Evolutionary conservation across 2,329 filamentous ascomycete genomes (phyloP).

Genomic region (Aschersonia sp.): DNA sequence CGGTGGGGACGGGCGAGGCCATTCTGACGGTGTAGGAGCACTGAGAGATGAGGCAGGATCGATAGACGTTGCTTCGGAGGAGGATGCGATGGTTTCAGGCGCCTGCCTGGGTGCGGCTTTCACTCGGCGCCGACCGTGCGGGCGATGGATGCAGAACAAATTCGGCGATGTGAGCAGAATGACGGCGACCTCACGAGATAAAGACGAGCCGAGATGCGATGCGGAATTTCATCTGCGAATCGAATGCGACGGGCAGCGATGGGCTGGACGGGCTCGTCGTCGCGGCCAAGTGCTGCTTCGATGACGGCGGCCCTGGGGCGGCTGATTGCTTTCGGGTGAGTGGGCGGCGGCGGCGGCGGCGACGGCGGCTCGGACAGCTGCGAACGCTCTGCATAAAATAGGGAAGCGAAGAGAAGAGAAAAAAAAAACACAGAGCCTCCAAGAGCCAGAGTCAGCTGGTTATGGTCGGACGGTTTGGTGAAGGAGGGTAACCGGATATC

Average conservation of each 20-base stretch:
- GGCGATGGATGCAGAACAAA: not conserved
- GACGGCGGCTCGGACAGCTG: no score
- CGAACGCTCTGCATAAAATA: no score
- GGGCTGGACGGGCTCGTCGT: not conserved
- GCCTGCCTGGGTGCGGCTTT: not conserved
- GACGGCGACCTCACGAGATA: not conserved
- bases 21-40: conserved; percentile 10
- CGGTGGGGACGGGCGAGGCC: conserved; percentile 20
- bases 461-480: no score
- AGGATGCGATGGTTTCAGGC: not conserved
- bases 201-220: not conserved
- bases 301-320: no score
- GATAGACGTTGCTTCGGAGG: not conserved
- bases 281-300: no score
- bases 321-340: no score
- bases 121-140: not conserved
- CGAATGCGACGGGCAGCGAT: not conserved
- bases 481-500: not conserved
- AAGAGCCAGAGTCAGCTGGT: no score
- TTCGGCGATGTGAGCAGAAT: not conserved
- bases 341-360: no score
- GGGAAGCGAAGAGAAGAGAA: no score
- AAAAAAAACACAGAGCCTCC: no score
- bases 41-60: not conserved
- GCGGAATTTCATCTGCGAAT: not conserved